Conservation (phyloP, 192 early-diverging fungal species). For the Coemansia asiatica region DNA sequence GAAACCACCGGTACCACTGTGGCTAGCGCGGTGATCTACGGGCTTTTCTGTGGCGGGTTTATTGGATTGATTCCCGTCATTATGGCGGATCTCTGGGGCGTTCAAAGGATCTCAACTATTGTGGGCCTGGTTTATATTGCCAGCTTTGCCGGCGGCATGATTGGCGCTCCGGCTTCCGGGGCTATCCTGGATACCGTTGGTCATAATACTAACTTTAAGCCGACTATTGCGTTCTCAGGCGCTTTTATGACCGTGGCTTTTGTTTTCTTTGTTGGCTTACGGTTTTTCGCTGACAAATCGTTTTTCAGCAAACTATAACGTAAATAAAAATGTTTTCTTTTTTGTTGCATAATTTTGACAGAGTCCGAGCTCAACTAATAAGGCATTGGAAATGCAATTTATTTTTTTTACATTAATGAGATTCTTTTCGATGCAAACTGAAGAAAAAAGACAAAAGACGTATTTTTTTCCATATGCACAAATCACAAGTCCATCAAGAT, state of each 20-base stretch:
- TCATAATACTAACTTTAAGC: slow-evolving; percentile 36
- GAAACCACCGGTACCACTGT: slow-evolving; percentile 37
- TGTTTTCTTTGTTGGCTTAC: slow-evolving; percentile 26
- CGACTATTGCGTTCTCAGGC: slow-evolving; percentile 46
- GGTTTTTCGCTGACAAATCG: slow-evolving; percentile 8
- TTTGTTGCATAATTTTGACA: too few relatives aligned
- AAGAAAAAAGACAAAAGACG: too few relatives aligned
- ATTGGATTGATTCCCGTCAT: slow-evolving; percentile 58
- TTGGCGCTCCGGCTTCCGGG: slow-evolving; percentile 56
- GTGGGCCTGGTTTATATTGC: slow-evolving; percentile 59
- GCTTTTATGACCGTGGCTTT: slow-evolving; percentile 35
- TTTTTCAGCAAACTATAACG: slow-evolving; percentile 24
- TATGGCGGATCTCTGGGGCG: slow-evolving; percentile 58
- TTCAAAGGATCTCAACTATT: slow-evolving; percentile 58
- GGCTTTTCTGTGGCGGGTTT: slow-evolving; percentile 61
- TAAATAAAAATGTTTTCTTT: neutral
- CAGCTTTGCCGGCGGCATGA: slow-evolving; percentile 53
- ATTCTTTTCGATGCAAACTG: too few relatives aligned
- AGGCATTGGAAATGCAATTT: too few relatives aligned
- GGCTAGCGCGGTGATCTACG: slow-evolving; percentile 56
- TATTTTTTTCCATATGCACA: too few relatives aligned
- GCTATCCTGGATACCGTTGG: slow-evolving; percentile 57
- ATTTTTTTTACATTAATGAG: too few relatives aligned
- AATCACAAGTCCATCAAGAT: too few relatives aligned
- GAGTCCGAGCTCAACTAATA: too few relatives aligned